Evolutionary conservation across 345 rosid genomes (phyloP).

Genomic region (Cochlearia excelsa): DNA sequence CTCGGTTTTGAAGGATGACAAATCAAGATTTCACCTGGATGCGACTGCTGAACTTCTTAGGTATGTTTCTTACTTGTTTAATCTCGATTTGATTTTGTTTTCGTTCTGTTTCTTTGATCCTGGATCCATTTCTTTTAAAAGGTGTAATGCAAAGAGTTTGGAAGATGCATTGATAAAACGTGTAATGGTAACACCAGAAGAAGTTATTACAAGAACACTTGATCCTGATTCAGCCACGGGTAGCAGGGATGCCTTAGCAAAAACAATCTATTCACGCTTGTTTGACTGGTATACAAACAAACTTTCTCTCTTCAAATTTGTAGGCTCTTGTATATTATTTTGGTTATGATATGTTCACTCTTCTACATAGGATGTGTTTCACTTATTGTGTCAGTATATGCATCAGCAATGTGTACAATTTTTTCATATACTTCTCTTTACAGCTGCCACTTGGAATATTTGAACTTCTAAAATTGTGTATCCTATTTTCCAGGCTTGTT

Average conservation of each 20-base stretch:
- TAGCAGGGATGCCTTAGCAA: conserved; percentile 97
- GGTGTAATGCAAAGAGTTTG: conserved; percentile 86
- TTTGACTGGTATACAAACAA: conserved; percentile 80
- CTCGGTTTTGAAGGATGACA: conserved; percentile 85
- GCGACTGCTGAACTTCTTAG: conserved; percentile 82
- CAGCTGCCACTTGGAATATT: conserved; percentile 8
- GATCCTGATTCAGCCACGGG: conserved; percentile 79
- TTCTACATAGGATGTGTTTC: conserved; percentile 13
- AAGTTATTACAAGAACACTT: conserved; percentile 92
- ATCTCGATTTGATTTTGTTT: conserved; percentile 20
- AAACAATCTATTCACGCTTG: conserved; percentile 92
- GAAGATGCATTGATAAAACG: conserved; percentile 97
- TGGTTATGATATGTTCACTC: conserved; percentile 10
- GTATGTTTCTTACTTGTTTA: conserved; percentile 40
- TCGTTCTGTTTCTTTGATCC: conserved; percentile 22
- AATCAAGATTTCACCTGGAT: conserved; percentile 83
- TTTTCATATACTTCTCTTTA: not conserved
- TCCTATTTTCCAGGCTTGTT: conserved; percentile 70
- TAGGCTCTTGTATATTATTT: conserved; percentile 11
- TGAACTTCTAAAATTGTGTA: not conserved
- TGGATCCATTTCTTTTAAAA: conserved; percentile 33
- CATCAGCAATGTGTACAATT: conserved; percentile 4
- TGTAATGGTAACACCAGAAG: conserved; percentile 99
- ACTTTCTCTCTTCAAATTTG: conserved; percentile 9
- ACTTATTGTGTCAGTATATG: conserved; percentile 10